Conservation (phyloP, 2,329 filamentous ascomycete genomes). For the Gliomastix tumulicola region DNA sequence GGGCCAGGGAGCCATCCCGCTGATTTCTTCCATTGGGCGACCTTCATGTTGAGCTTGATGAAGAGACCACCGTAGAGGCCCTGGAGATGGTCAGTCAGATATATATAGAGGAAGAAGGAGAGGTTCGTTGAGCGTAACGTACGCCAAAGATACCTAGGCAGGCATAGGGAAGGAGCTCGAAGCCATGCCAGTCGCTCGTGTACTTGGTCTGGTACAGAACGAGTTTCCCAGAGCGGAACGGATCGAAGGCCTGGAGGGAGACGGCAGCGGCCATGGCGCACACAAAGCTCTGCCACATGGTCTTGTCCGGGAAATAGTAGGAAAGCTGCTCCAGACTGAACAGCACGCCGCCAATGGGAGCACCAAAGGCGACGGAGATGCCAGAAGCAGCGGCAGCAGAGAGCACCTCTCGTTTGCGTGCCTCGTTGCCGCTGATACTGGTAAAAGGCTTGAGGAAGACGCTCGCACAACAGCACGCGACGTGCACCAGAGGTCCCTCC, state of each 20-base stretch:
- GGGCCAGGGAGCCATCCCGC: conserved; percentile 61
- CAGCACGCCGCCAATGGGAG: conserved; percentile 87
- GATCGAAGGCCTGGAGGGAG: conserved; percentile 85
- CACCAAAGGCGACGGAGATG: conserved; percentile 90
- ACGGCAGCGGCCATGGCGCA: conserved; percentile 99
- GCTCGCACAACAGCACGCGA: conserved; percentile 94
- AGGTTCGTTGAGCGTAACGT: conserved; percentile 13
- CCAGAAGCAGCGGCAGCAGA: conserved; percentile 89
- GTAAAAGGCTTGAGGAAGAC: conserved; percentile 86
- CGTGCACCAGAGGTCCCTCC: conserved; percentile 90
- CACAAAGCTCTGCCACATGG: conserved; percentile 99
- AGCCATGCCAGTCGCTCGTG: conserved; percentile 85
- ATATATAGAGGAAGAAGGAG: conserved; percentile 8
- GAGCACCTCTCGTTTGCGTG: conserved; percentile 85
- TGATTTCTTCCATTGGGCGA: conserved; percentile 74
- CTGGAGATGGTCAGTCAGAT: conserved; percentile 17
- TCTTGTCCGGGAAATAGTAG: conserved; percentile 98
- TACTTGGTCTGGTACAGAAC: conserved; percentile 96
- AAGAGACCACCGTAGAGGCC: conserved; percentile 94
- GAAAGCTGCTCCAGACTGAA: conserved; percentile 95
- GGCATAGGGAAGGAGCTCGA: conserved; percentile 84
- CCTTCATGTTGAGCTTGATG: conserved; percentile 86
- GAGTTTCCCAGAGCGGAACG: conserved; percentile 90
- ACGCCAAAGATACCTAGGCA: conserved; percentile 78
- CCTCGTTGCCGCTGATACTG: conserved; percentile 79